phyloP scores from a whole-genome alignment of 129 eudicot genomes.

The Pulicaria dysenterica region DNA sequence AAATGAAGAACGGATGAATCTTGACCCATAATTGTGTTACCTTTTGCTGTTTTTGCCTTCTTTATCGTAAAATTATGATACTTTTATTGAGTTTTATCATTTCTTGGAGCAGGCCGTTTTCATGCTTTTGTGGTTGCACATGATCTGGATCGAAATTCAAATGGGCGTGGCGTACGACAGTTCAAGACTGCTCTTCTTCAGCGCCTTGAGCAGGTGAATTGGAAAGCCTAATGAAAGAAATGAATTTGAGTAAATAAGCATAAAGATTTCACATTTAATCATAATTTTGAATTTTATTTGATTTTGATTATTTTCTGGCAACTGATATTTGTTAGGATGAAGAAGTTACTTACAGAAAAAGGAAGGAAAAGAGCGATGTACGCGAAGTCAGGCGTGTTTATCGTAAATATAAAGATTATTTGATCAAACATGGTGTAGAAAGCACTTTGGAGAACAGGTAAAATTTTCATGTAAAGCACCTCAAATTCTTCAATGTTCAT shows the following conservation, averaged over 20 bases:
- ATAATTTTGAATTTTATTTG: neutral
- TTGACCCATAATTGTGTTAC: constrained; percentile 6
- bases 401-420: constrained; percentile 67
- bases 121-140: constrained; percentile 96
- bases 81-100: neutral
- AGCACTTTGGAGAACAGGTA: constrained; percentile 70
- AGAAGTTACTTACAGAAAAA: constrained; percentile 58
- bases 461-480: neutral
- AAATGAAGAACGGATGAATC: constrained; percentile 17
- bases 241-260: neutral
- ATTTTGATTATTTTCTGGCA: constrained; percentile 9
- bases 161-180: constrained; percentile 94
- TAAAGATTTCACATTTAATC: neutral
- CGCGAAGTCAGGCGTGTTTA: constrained; percentile 95
- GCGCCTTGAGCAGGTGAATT: constrained; percentile 79
- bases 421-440: constrained; percentile 79
- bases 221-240: neutral
- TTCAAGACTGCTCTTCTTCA: constrained; percentile 97
- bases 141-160: constrained; percentile 83
- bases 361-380: constrained; percentile 88
- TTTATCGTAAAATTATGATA: neutral
- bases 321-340: constrained; percentile 64
- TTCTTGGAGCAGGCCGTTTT: constrained; percentile 77
- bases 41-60: constrained; percentile 19
- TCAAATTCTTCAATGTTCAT: neutral